phyloP scores from a whole-genome alignment of 2,329 filamentous ascomycete species.

The Penicillium sp. region DNA sequence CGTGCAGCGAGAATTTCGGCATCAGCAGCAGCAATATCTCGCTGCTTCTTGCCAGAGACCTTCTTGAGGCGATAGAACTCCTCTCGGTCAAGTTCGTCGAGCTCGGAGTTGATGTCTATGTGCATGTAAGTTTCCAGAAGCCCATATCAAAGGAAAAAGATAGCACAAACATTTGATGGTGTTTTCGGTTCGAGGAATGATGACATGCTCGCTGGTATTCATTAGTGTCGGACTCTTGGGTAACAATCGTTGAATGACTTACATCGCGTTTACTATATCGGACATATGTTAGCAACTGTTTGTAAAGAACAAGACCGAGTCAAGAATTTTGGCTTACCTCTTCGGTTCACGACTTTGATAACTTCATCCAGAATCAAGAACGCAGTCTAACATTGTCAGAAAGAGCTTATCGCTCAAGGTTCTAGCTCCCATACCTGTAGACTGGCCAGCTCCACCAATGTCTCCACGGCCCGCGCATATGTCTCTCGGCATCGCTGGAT shows the following conservation, averaged over 20 bases:
- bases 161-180: constrained; percentile 84
- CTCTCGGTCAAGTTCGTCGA: constrained; percentile 96
- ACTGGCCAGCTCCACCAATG: constrained; percentile 91
- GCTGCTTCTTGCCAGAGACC: constrained; percentile 82
- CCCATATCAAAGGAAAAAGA: not conserved
- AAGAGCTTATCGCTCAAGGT: constrained; percentile 9
- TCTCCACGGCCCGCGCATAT: constrained; percentile 94
- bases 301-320: too few relatives aligned
- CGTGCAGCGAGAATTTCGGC: constrained; percentile 71
- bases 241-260: constrained; percentile 43
- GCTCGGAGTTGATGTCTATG: constrained; percentile 93
- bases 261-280: constrained; percentile 85
- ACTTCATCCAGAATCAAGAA: constrained; percentile 98
- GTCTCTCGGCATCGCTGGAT: constrained; percentile 95
- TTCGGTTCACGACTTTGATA: constrained; percentile 97
- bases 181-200: constrained; percentile 97
- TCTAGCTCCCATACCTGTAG: constrained; percentile 65
- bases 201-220: constrained; percentile 63
- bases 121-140: constrained; percentile 11
- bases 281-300: constrained; percentile 32
- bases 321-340: constrained; percentile 63
- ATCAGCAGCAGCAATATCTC: constrained; percentile 73
- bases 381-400: constrained; percentile 67
- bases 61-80: constrained; percentile 99
- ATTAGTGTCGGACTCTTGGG: not conserved